Evolutionary conservation across 495 filamentous ascomycete species (phyloP), one percentile per base, ranked within the genome.

Genomic region (Recurvomyces mirabilis): DNA sequence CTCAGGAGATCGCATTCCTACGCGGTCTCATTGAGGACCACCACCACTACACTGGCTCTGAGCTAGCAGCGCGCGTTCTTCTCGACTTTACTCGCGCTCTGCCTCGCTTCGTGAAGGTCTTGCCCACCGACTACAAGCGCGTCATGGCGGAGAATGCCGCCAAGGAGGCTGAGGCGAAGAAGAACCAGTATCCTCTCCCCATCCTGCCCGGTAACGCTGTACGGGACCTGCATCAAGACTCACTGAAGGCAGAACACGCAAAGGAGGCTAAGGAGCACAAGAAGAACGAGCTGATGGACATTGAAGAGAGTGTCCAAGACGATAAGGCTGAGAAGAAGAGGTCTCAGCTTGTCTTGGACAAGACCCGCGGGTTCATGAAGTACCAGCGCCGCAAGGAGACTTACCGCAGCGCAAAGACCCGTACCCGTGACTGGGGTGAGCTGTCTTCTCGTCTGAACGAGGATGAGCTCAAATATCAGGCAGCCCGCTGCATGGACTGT

Each of bases 401-500:
- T 66, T 99, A 99, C 59, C 84, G 93, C 51, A 80, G 76, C 59
- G 77, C 83, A 0, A 80, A 81, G 58, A 91, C 89, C 29, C 74
- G 91, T 49, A 87, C 77, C 30, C 84, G 87, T 57, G 91, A 99
- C 64, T 99, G 93, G 93, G 79, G 79, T 20, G 91, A 99, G 66
- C 71, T 99, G 18, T 93, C 84, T 26, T 75, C 74, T 57, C 80
- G 91, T 31, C 73, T 99, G 24, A 85, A 82, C 50, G 91, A 95
- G 62, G 93, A 99, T 58, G 91, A 94, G 67, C 77, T 99, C 51
- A 99, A 99, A 70, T 96, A 94, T 61, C 91, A 99, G 67, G 83
- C 91, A 12, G 91, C 91, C 44, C 86, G 91, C 54, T 99, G 91
- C 69, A 99, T 99, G 91, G 91, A 99, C 71, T 99, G 91, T 54